Evolutionary conservation across 371 early-diverging fungal genomes (phyloP).

Genomic region (Choanephora cucurbitarum): DNA sequence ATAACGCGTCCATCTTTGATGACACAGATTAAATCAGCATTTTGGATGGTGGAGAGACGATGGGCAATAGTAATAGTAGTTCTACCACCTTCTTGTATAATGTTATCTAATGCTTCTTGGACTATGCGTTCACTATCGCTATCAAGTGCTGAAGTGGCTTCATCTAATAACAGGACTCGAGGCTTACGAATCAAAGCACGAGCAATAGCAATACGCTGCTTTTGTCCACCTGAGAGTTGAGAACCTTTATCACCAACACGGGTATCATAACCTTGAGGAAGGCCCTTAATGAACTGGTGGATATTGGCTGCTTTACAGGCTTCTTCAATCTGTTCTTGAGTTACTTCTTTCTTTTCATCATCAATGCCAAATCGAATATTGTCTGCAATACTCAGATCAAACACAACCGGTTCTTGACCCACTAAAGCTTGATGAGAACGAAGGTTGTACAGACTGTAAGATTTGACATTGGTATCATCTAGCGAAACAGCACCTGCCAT

Average conservation of each 20-base stretch:
- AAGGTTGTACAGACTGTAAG: constrained; percentile 60
- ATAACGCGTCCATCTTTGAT: constrained; percentile 62
- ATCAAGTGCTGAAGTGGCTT: constrained; percentile 92
- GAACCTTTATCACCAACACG: constrained; percentile 76
- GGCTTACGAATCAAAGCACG: constrained; percentile 83
- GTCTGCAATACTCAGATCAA: constrained; percentile 77
- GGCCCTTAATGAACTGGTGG: constrained; percentile 70
- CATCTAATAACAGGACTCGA: constrained; percentile 88
- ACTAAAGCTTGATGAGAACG: constrained; percentile 81
- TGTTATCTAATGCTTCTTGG: constrained; percentile 81
- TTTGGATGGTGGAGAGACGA: constrained; percentile 71
- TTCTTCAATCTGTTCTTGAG: constrained; percentile 60
- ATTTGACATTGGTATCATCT: constrained; percentile 69
- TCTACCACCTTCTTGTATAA: constrained; percentile 58
- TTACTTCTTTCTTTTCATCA: constrained; percentile 32
- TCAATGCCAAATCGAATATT: constrained; percentile 75
- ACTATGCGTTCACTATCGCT: constrained; percentile 87
- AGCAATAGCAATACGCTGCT: constrained; percentile 74
- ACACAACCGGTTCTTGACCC: constrained; percentile 86
- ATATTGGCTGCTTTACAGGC: constrained; percentile 75
- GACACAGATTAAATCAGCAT: constrained; percentile 79
- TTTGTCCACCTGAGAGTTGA: constrained; percentile 72
- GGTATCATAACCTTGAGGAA: constrained; percentile 83
- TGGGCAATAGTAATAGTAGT: constrained; percentile 75
- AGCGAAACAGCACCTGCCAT: constrained; percentile 58